These are phyloP conservation scores for Crithidia sp. DNA, from an alignment of 208 protist genomes.

Conservation along the genomic window DNA sequence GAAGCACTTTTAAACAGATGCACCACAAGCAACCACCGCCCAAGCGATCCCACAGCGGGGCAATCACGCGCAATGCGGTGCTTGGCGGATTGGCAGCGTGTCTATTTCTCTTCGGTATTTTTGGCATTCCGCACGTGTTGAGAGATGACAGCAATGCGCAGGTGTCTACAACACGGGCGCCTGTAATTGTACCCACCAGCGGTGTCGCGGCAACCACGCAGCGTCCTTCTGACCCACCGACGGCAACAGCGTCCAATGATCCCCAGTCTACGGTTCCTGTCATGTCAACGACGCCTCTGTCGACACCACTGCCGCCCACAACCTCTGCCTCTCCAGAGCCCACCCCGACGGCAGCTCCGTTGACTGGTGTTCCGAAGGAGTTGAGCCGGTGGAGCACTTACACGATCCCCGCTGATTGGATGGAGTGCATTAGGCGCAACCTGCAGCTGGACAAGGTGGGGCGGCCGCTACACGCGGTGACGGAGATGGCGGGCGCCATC, in stretches of 20 bases:
- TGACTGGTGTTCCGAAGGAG: neutral
- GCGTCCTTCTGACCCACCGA: neutral
- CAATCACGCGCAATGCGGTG: neutral
- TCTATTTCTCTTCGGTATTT: neutral
- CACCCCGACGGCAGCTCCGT: neutral
- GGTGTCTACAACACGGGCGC: neutral
- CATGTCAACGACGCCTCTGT: neutral
- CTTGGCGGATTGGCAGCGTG: neutral
- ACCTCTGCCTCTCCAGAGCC: neutral
- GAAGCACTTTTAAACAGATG: too few species aligned
- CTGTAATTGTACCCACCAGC: neutral
- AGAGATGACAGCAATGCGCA: neutral
- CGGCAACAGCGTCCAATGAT: neutral
- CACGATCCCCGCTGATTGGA: conserved; percentile 15
- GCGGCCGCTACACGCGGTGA: conserved; percentile 9
- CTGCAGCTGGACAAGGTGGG: conserved; percentile 29
- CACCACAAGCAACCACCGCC: neutral
- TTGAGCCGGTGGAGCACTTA: conserved; percentile 3
- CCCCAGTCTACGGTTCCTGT: neutral
- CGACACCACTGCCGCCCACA: neutral
- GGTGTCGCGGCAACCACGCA: neutral
- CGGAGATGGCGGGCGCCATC: conserved; percentile 31
- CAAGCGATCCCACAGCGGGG: neutral
- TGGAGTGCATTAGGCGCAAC: conserved; percentile 30
- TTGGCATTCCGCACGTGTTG: neutral